Base-by-base conservation (phyloP, 495 filamentous ascomycete genomes). In the Penicillium lividum region DNA sequence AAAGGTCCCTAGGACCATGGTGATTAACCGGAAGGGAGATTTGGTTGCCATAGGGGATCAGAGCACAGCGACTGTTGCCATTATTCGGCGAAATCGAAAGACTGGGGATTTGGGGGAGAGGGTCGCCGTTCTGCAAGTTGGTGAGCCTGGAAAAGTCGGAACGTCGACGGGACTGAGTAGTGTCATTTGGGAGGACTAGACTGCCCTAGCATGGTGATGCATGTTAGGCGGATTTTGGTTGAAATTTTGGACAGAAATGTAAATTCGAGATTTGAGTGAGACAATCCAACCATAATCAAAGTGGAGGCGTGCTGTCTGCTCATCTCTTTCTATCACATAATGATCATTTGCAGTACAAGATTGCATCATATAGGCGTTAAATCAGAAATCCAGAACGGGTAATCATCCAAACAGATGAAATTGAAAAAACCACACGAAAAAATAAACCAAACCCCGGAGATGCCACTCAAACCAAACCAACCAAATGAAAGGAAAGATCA, bases 31-130 rank as follows among this genome's bases (percentile, higher is more conserved):
- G 56, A 79, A 77, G 6, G 88, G 88, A 1, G 79, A 78, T 61
- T 65, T 85, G 46, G 75, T 86, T 3, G 86, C 84, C 2, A 80
- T 87, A 48, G 85, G 83, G n/a, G 75, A 87, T 59, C 85, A 89
- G 70, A 72, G 64, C 4, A 82, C 80, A 53, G 74, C 78, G 30
- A 81, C 79, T 44, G 83, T 89, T 6, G 86, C 80, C 10, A 68
- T 91, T 65, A 78, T 90, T 51, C 64, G 76, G 66, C 72, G 87
- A 11, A 80, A 89, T 69, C 69, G 71, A 3, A 58, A 62, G 40
- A 84, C 80, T 0, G 88, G 88, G 0, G 58, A 75, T 46, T 66
- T 90, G 53, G 80, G 78, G 27, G 77, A 82, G 51, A 61, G 72
- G 55, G 66, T 81, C 7, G 74, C 80, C 40, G 60, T 81, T 28